Conservation (phyloP, 306 rosid species). For the Hylodesmum podocarpum region DNA sequence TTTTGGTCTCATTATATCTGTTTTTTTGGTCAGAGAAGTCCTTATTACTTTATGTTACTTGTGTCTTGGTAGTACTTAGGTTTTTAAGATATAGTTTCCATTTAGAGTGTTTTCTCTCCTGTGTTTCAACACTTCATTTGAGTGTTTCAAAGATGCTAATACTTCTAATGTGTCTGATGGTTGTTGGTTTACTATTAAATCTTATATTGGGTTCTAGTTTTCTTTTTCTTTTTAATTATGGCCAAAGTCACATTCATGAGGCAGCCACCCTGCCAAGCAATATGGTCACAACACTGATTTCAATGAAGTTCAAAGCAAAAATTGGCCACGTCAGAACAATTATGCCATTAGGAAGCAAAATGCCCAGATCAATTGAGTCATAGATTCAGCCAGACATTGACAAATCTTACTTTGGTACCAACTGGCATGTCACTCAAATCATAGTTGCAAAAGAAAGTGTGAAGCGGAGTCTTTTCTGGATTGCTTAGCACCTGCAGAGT, state of each 20-base stretch:
- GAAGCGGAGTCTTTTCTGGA: constrained; percentile 98
- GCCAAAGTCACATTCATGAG: background rate
- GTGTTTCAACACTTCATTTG: constrained; percentile 1
- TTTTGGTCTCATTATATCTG: constrained; percentile 8
- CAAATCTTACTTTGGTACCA: constrained; percentile 84
- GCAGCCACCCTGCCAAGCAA: background rate
- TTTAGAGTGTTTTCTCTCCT: constrained; percentile 8
- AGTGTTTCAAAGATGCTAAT: background rate
- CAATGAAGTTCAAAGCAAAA: constrained; percentile 12
- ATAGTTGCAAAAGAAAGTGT: constrained; percentile 97
- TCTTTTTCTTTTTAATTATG: background rate
- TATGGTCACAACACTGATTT: background rate
- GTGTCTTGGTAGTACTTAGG: background rate
- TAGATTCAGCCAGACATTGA: constrained; percentile 1
- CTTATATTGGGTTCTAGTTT: background rate
- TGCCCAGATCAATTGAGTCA: background rate
- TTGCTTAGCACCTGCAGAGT: constrained; percentile 89
- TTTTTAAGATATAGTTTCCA: background rate
- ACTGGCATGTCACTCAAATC: constrained; percentile 96
- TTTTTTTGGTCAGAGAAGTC: background rate
- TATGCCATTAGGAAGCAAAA: constrained; percentile 12
- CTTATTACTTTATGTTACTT: constrained; percentile 8
- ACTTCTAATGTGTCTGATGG: background rate
- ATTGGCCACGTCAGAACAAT: background rate
- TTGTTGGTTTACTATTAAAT: constrained; percentile 17